Conservation (phyloP, 306 rosid species). For the Citrullus colocynthis region DNA sequence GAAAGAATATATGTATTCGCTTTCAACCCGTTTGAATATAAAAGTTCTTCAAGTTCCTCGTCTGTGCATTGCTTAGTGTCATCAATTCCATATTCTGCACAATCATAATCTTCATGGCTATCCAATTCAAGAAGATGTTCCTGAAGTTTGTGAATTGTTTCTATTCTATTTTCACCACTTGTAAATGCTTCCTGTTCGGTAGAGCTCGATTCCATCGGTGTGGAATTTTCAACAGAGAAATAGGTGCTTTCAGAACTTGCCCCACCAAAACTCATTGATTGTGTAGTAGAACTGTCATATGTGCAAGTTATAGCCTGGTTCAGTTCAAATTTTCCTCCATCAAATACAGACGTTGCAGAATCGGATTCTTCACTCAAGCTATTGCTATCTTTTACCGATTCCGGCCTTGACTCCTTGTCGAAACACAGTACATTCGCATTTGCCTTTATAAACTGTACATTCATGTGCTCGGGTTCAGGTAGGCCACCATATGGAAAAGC, state of each 20-base stretch:
- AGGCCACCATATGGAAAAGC: conserved; percentile 16
- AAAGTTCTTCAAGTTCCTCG: conserved; percentile 34
- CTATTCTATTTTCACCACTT: neutral
- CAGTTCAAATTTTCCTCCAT: neutral
- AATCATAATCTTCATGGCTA: conserved; percentile 12
- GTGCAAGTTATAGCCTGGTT: neutral
- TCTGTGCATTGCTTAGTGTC: conserved; percentile 12
- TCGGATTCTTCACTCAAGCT: conserved; percentile 36
- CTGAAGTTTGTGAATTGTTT: conserved; percentile 22
- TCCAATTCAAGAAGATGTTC: conserved; percentile 31
- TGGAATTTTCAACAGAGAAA: neutral
- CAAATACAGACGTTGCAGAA: conserved; percentile 22
- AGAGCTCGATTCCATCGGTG: conserved; percentile 1
- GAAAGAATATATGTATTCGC: conserved; percentile 37
- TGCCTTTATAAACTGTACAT: neutral
- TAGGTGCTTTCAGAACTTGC: neutral
- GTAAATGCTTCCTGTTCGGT: neutral
- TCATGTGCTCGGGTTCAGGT: conserved; percentile 7
- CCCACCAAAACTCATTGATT: neutral
- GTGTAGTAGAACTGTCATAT: neutral
- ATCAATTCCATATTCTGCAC: conserved; percentile 15
- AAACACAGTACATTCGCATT: conserved; percentile 12
- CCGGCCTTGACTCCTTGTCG: conserved; percentile 12
- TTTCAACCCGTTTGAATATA: conserved; percentile 28
- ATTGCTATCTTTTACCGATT: conserved; percentile 56